phyloP scores from a whole-genome alignment of 768 basidiomycete genomes.

The Rhodotorula toruloides region DNA sequence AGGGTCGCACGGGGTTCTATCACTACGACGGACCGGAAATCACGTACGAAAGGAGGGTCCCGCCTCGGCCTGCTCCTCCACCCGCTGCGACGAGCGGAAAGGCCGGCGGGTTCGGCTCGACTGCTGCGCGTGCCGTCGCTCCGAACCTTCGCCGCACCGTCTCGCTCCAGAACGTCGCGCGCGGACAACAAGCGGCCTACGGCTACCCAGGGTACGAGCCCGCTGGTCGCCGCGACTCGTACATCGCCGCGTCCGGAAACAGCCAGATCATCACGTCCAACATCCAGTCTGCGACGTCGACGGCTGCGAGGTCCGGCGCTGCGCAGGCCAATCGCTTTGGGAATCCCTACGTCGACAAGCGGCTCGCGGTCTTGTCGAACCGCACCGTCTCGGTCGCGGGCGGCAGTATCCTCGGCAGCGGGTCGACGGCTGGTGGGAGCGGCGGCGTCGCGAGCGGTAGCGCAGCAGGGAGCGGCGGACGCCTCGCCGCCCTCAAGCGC shows the following conservation, averaged over 20 bases:
- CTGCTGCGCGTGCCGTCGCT: not conserved
- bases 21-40: conserved; percentile 31
- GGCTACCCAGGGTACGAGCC: not conserved
- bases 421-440: not conserved
- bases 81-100: not conserved
- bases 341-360: conserved; percentile 39
- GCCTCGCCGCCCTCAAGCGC: conserved; percentile 6
- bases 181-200: not conserved
- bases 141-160: conserved; percentile 44
- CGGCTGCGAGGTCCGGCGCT: conserved; percentile 27
- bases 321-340: conserved; percentile 21
- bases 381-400: conserved; percentile 36
- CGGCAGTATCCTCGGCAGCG: conserved; percentile 3
- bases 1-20: conserved; percentile 42
- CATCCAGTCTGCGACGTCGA: conserved; percentile 61
- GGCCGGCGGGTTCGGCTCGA: not conserved
- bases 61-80: conserved; percentile 1
- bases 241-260: conserved; percentile 90
- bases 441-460: conserved; percentile 1
- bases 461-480: conserved; percentile 46
- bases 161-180: conserved; percentile 44
- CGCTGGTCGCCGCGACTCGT: conserved; percentile 44
- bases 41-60: conserved; percentile 10
- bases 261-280: conserved; percentile 87
- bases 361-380: conserved; percentile 40